These are phyloP conservation scores for Ascosphaera aggregata DNA, from an alignment of 2,329 filamentous ascomycete species.

Conservation along the genomic window DNA sequence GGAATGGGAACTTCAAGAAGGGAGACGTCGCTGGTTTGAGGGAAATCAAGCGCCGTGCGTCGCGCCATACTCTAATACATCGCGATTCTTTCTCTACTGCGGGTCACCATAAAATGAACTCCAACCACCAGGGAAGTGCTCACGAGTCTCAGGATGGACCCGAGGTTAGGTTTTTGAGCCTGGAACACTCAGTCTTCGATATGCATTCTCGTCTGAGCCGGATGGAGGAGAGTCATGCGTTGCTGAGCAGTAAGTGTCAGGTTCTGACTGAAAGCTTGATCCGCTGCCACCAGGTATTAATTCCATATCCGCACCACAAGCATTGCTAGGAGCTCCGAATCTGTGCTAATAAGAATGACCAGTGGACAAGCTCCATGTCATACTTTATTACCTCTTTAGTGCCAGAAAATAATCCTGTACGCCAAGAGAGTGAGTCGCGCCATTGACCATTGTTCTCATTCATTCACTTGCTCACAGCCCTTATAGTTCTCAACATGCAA, in stretches of 20 bases:
- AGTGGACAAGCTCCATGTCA: constrained; percentile 72
- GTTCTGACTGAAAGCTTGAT: constrained; percentile 58
- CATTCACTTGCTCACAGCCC: constrained; percentile 2
- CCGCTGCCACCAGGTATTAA: constrained; percentile 40
- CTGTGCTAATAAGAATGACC: too few species aligned
- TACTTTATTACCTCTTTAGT: constrained; percentile 50
- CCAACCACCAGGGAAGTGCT: constrained; percentile 63
- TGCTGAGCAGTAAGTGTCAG: constrained; percentile 61
- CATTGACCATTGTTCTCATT: background rate
- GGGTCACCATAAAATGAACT: constrained; percentile 51
- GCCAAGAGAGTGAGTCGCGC: constrained; percentile 56
- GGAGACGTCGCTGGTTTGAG: constrained; percentile 76
- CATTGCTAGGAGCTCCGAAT: too few species aligned
- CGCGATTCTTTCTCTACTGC: constrained; percentile 64
- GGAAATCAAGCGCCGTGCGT: constrained; percentile 89
- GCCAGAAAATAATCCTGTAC: constrained; percentile 51
- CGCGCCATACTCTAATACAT: constrained; percentile 78
- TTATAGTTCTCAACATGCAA: constrained; percentile 31
- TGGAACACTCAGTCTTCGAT: constrained; percentile 71
- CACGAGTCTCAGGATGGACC: constrained; percentile 57
- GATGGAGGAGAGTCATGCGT: constrained; percentile 61
- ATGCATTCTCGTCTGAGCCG: constrained; percentile 51
- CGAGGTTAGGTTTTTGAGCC: constrained; percentile 47
- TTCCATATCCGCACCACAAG: constrained; percentile 2
- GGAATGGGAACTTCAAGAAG: constrained; percentile 88